Evolutionary conservation across 163 green algal genomes (phyloP).

Genomic region (Volvox carteri): DNA sequence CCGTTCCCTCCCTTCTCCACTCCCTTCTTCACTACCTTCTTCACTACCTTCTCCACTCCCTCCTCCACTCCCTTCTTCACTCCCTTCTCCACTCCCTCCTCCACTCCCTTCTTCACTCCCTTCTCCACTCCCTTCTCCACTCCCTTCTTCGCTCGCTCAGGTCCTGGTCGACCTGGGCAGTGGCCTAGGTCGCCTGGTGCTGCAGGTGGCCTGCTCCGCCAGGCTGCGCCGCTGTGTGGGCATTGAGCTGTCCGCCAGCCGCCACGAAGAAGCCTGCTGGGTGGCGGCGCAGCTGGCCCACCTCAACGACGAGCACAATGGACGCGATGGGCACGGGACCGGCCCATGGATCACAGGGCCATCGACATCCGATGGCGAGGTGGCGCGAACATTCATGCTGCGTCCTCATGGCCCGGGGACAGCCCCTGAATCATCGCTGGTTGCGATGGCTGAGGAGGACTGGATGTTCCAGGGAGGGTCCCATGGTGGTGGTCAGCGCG

Average conservation of each 20-base stretch:
- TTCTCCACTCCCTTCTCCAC: neutral
- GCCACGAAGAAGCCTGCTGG: constrained; percentile 64
- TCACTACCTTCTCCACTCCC: no score
- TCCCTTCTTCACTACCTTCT: neutral
- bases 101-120: no score
- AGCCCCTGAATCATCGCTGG: neutral
- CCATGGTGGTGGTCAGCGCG: neutral
- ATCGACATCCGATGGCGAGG: neutral
- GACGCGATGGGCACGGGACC: neutral
- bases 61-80: no score
- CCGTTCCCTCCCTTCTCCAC: neutral
- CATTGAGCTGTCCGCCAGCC: constrained; percentile 63
- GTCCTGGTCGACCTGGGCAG: constrained; percentile 63
- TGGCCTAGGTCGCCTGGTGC: constrained; percentile 56
- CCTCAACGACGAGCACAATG: neutral
- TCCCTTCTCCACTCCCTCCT: no score
- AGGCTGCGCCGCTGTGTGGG: constrained; percentile 51
- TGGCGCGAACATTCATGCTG: neutral
- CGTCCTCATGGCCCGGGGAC: neutral
- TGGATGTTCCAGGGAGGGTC: neutral
- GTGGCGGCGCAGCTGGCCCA: constrained; percentile 54
- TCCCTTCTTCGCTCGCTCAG: constrained; percentile 6
- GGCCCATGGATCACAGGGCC: neutral
- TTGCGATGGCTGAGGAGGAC: neutral
- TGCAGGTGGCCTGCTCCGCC: constrained; percentile 59